Evolutionary conservation across 179 eudicot species (phyloP).

Genomic region (Camellia oleifera): DNA sequence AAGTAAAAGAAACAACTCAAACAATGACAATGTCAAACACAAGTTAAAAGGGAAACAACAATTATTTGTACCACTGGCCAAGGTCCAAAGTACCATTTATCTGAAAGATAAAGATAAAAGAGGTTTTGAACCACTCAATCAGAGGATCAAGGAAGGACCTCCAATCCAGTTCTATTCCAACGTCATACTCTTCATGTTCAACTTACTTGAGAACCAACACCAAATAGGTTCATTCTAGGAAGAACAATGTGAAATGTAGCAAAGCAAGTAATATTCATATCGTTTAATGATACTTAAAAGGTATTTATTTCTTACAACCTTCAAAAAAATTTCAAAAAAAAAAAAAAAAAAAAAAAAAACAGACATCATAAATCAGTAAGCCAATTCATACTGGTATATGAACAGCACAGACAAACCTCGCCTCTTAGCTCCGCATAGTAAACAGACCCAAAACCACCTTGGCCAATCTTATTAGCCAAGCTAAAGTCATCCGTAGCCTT

Average conservation of each 20-base stretch:
- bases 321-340: not conserved
- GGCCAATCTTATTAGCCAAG: slow-evolving; percentile 60
- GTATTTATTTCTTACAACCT: not conserved
- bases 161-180: not conserved
- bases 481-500: slow-evolving; percentile 58
- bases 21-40: not conserved
- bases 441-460: slow-evolving; percentile 74
- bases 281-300: not conserved
- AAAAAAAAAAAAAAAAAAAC: not conserved
- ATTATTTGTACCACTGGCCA: not conserved
- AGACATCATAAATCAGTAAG: not conserved
- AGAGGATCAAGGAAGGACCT: not conserved
- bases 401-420: slow-evolving; percentile 32
- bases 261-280: no score
- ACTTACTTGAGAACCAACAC: not conserved
- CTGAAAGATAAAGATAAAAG: not conserved
- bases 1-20: not conserved
- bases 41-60: not conserved
- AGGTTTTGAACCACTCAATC: not conserved
- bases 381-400: not conserved
- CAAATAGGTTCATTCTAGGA: not conserved
- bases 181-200: not conserved
- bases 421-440: slow-evolving; percentile 68
- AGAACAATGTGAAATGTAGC: not conserved
- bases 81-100: not conserved